phyloP scores from a whole-genome alignment of 2,329 filamentous ascomycete species.

The Boeremia exigua region DNA sequence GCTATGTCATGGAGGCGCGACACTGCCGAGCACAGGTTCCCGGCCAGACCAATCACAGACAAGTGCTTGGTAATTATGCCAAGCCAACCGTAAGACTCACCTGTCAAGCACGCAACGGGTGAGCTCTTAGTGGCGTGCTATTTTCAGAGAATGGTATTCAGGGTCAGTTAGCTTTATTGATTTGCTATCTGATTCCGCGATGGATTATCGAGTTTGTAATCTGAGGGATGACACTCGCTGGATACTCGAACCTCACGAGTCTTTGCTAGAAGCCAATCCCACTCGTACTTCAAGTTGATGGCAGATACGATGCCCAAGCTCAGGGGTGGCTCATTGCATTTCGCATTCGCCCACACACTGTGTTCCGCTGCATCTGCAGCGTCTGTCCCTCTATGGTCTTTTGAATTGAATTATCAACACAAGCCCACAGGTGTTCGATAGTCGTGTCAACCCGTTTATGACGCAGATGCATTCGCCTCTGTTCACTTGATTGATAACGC shows the following conservation, averaged over 20 bases:
- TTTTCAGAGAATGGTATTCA: neutral
- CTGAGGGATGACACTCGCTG: neutral
- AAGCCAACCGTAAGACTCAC: slow-evolving; percentile 1
- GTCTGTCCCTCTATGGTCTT: too few species aligned
- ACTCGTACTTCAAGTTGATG: too few species aligned
- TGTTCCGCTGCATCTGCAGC: too few species aligned
- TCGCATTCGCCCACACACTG: too few species aligned
- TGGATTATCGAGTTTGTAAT: neutral
- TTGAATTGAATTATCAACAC: too few species aligned
- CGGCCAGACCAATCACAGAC: neutral
- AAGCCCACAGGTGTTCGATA: too few species aligned
- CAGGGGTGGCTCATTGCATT: too few species aligned
- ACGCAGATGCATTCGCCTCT: too few species aligned
- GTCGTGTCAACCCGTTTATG: too few species aligned
- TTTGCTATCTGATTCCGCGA: neutral
- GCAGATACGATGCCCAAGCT: too few species aligned
- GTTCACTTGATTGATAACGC: too few species aligned
- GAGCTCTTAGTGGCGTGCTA: neutral
- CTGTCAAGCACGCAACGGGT: slow-evolving; percentile 8
- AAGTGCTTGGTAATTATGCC: neutral
- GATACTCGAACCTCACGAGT: neutral
- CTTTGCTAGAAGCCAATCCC: too few species aligned
- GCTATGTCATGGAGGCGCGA: slow-evolving; percentile 35
- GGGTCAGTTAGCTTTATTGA: neutral
- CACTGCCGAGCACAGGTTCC: slow-evolving; percentile 20